Base-by-base conservation (phyloP, 1,139 yeast genomes). In the Torulaspora pretoriensis region DNA sequence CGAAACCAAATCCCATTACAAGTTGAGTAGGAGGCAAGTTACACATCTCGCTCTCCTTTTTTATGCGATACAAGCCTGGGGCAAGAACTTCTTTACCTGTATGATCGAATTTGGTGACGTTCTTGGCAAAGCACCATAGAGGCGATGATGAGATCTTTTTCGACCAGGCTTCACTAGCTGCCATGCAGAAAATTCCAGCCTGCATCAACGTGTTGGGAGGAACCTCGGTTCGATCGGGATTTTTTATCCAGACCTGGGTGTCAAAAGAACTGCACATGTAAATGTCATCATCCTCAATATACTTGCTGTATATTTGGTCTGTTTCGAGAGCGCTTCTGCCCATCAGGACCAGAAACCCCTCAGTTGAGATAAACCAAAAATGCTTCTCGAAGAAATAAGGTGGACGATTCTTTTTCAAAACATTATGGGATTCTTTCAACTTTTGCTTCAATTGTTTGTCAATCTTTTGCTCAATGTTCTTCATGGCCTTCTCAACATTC, bases 321-420 rank as follows among this genome's bases (percentile, higher is more conserved):
- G 79, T 75, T 61, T 92, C 97, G n/a, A 78, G 65, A 17, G 75
- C 77, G 61, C 94, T 97, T 52, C 88, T 79, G 1, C 97, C 97
- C 39, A 92, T 89, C 41, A 92, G 65, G 51, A 95, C 86, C 43
- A 92, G 69, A 59, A 86, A 89, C 0, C 95, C 95, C 61, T 92
- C 97, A 52, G 83, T 82, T 0, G 96, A 77, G 25, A 89, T 74
- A 61, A 92, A 92, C 98, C 98, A 92, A 59, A 73, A 81, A 63
- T 84, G 92, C 64, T 92, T 92, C 60, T 92, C 98, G 68, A 94
- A 94, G 86, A 97, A 90, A 57, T 72, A 83, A 38, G 88, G 87
- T 4, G 78, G 75, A 41, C 97, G 74, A 26, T 84, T 70, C 30
- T 77, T 80, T 50, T 78, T 82, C 48, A 88, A 70, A 1, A 78